phyloP scores from a whole-genome alignment of 2,329 filamentous ascomycete genomes.

The Lecanicillium sp. region DNA sequence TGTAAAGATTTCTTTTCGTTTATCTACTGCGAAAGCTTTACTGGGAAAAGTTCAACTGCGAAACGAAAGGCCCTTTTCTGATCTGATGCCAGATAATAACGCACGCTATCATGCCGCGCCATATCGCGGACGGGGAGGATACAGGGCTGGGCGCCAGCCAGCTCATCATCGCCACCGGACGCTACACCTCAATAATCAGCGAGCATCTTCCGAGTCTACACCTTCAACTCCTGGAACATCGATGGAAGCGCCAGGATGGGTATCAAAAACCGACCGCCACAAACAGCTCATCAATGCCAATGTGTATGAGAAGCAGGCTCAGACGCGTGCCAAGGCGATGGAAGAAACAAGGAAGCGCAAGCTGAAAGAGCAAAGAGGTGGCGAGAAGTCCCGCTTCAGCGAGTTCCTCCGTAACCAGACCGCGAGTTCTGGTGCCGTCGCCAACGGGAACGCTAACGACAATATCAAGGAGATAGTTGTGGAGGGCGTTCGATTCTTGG shows the following conservation, averaged over 20 bases:
- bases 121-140: slow-evolving; percentile 25
- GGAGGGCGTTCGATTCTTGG: slow-evolving; percentile 64
- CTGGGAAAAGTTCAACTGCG: too few relatives aligned
- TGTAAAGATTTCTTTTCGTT: too few relatives aligned
- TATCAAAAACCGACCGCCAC: slow-evolving; percentile 67
- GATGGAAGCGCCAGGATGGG: slow-evolving; percentile 38
- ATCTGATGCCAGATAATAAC: slow-evolving; percentile 19
- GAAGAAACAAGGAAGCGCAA: slow-evolving; percentile 58
- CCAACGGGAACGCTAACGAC: slow-evolving; percentile 18
- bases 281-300: slow-evolving; percentile 76
- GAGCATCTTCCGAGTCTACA: slow-evolving; percentile 26
- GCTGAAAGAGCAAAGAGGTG: slow-evolving; percentile 41
- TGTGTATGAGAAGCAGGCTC: slow-evolving; percentile 66
- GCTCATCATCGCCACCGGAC: slow-evolving; percentile 41
- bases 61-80: too few relatives aligned
- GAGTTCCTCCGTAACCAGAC: slow-evolving; percentile 24
- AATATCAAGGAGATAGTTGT: slow-evolving; percentile 55
- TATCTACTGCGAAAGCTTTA: too few relatives aligned
- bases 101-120: slow-evolving; percentile 23
- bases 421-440: slow-evolving; percentile 10
- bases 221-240: slow-evolving; percentile 26
- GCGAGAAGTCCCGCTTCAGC: slow-evolving; percentile 50
- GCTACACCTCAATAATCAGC: slow-evolving; percentile 51
- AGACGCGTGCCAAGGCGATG: slow-evolving; percentile 61
- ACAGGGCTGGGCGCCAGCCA: slow-evolving; percentile 26